Evolutionary conservation across 2,329 filamentous ascomycete species (phyloP), one percentile per base, ranked within the genome.

Genomic region (Botryotinia calthae): DNA sequence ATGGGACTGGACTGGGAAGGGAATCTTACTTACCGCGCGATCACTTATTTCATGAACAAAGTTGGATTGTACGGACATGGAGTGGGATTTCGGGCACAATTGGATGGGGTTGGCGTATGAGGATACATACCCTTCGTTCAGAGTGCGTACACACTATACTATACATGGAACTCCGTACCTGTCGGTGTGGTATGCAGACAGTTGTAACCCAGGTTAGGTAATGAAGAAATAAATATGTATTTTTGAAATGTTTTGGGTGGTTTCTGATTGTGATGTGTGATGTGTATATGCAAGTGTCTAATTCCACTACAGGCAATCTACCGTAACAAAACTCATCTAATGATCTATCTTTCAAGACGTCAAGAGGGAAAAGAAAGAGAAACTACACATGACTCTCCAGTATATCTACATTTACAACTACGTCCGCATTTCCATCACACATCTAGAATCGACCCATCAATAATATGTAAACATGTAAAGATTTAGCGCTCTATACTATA

Each of bases 31-130:
- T 67, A 10, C 37, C 37, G 51, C 12, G 14, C 25, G 31, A 28
- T 67, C 25, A 31, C 62, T 46, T 64, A 20, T 42, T 31, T 31
- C 25, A 66, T 28, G 48, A 67, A 56, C 54, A 51, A 56, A 56
- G 65, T 34, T 56, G 65, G 65, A 56, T 37, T 56, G 48, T 9
- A 56, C 34, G 37, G 34, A 18, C 28, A 31, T 22, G 61, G n/a
- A 46, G n/a, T 31, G 40, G 61, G 6, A 16, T 56, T 28, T 28
- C 16, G 51, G 25, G 6, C 16, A 28, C 51, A 8, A 46, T 44
- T 46, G 61, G 25, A 64, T 31, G 42, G 31, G 31, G 1, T 20
- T n/a, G 22, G 31, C 28, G 22, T 46, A 12, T 28, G 42, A n/a
- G n/a, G 34, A 62, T 5, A 16, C 34, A 62, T 62, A 62, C 56